A percentile compares a stretch with the other conserved stretches of the same genome.
phyloP scores from a whole-genome alignment of 768 basidiomycete species.

The Mycena vitilis region DNA sequence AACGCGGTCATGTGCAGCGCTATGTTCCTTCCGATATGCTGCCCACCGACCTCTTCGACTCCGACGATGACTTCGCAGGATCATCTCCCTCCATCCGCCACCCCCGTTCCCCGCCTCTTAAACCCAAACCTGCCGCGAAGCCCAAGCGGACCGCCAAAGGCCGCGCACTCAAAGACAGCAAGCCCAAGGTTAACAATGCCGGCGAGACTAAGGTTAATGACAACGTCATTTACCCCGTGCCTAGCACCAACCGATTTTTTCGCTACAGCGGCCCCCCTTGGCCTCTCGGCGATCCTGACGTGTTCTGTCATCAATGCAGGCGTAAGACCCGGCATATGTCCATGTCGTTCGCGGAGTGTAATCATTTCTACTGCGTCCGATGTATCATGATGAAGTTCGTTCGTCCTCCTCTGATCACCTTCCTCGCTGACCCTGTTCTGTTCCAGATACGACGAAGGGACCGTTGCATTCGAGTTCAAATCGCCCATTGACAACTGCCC shows the following conservation, averaged over 20 bases:
- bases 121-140: not conserved
- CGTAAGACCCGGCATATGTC: not conserved
- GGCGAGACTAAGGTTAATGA: conserved; percentile 23
- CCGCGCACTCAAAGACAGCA: not conserved
- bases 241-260: conserved; percentile 27
- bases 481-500: conserved; percentile 11
- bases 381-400: conserved; percentile 34
- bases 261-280: conserved; percentile 35
- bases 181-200: too few species aligned
- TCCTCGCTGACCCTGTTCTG: not conserved
- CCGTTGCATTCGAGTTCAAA: conserved; percentile 14
- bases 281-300: conserved; percentile 12
- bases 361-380: conserved; percentile 19
- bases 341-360: conserved; percentile 20
- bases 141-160: conserved; percentile 1
- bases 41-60: conserved; percentile 12
- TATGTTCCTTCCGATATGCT: conserved; percentile 10
- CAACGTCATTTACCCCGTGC: not conserved
- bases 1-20: conserved; percentile 6
- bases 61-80: not conserved
- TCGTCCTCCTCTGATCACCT: not conserved
- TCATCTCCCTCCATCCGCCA: conserved; percentile 3
- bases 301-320: conserved; percentile 32
- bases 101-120: not conserved
- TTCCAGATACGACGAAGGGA: conserved; percentile 16